These are phyloP conservation scores for Cutaneotrichosporon daszewskae DNA, from an alignment of 1,284 basidiomycete genomes.

Conservation along the genomic window DNA sequence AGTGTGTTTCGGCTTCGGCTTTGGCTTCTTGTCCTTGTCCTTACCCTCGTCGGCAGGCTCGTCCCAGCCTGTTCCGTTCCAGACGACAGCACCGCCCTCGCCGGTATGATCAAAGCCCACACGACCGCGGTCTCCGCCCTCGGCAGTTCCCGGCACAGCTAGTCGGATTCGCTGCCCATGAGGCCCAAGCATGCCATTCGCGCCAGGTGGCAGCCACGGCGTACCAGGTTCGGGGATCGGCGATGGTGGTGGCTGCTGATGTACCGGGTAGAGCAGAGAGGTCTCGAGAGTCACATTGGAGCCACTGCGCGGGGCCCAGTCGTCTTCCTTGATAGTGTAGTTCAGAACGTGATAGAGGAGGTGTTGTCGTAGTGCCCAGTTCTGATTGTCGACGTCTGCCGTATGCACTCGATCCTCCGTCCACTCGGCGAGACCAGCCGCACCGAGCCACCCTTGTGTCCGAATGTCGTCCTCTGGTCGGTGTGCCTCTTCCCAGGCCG, in stretches of 20 bases:
- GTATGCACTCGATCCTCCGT: constrained; percentile 4
- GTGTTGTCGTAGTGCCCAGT: constrained; percentile 67
- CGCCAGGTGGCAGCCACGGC: constrained; percentile 75
- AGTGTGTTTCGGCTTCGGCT: constrained; percentile 24
- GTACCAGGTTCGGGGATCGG: constrained; percentile 55
- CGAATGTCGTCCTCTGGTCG: constrained; percentile 13
- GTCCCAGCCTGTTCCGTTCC: constrained; percentile 41
- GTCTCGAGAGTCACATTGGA: constrained; percentile 45
- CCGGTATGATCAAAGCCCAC: constrained; percentile 71
- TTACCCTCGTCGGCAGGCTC: constrained; percentile 4
- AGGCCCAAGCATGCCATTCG: constrained; percentile 66
- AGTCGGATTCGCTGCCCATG: constrained; percentile 76
- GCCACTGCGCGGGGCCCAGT: constrained; percentile 6
- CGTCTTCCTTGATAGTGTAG: constrained; percentile 57
- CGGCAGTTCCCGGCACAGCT: constrained; percentile 44
- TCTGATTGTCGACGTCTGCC: constrained; percentile 64
- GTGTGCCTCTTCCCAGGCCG: constrained; percentile 37
- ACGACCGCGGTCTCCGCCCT: constrained; percentile 51
- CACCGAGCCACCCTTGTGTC: constrained; percentile 29
- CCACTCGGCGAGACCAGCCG: constrained; percentile 33
- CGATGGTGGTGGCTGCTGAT: constrained; percentile 58
- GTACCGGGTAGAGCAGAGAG: constrained; percentile 67
- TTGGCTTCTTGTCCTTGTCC: constrained; percentile 19
- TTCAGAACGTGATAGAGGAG: constrained; percentile 94
- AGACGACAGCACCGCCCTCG: constrained; percentile 54